Conservation (phyloP, 169 alveolate species). For the Plasmodium reichenowi region DNA sequence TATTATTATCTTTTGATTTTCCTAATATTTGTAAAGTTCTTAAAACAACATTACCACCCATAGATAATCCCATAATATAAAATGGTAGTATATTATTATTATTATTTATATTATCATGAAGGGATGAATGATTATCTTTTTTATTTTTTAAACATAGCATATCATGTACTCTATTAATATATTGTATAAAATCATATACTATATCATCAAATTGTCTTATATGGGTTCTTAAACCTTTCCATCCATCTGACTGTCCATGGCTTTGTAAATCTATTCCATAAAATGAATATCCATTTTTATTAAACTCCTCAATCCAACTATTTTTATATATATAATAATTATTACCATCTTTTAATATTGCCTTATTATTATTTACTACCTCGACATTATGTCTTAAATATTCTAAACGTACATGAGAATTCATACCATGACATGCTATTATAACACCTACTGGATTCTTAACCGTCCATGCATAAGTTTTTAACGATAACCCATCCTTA, state of each 20-base stretch:
- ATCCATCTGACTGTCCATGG: constrained; percentile 83
- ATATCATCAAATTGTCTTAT: constrained; percentile 76
- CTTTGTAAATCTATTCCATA: constrained; percentile 84
- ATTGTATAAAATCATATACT: constrained; percentile 82
- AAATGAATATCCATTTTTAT: constrained; percentile 77
- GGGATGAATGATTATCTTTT: constrained; percentile 11
- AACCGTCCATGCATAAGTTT: constrained; percentile 79
- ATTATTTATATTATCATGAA: constrained; percentile 30
- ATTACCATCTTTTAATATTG: constrained; percentile 47
- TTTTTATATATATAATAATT: constrained; percentile 78
- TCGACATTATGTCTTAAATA: constrained; percentile 79
- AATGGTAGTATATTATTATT: constrained; percentile 58
- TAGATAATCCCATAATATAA: constrained; percentile 81
- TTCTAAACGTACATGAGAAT: constrained; percentile 81
- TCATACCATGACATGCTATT: constrained; percentile 81
- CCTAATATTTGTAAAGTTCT: constrained; percentile 68
- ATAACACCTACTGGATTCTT: constrained; percentile 78
- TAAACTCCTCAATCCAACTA: constrained; percentile 79
- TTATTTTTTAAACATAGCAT: constrained; percentile 5
- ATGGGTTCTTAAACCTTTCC: constrained; percentile 63
- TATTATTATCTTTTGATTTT: constrained; percentile 47
- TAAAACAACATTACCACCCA: constrained; percentile 85
- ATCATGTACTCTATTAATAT: constrained; percentile 77
- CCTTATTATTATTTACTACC: constrained; percentile 68
- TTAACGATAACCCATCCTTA: constrained; percentile 75